Base-by-base conservation (phyloP, 495 filamentous ascomycete species). In the Niebla homalea region DNA sequence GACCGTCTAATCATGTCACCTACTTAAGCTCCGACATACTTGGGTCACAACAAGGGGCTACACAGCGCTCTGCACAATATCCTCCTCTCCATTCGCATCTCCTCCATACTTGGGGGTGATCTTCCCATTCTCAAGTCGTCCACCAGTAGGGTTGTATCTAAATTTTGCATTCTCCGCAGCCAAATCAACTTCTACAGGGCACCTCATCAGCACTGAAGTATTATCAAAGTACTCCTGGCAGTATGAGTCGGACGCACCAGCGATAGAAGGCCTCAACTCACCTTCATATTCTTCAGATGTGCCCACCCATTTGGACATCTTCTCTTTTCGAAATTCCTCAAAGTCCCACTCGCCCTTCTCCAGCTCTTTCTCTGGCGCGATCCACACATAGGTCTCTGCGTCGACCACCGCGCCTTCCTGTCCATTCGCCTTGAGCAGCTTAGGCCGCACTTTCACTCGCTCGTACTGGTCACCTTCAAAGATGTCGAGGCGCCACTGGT, bases 401-500 rank as follows among this genome's bases (percentile, higher is more conserved):
- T 75, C 68, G 15, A 78, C 74, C 50, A 78, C 76, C 19, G 65
- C 64, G 0, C 67, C 75, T 45, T 50, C 48, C 22, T 53, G 32
- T 29, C 54, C 44, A 43, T 66, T 60, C 10, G 68, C 69, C 2
- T 59, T 62, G 23, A 88, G 57, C 2, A 82, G 55, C 21, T 68
- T 71, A 21, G 81, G 81, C 6, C 63, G 70, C 5, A 96, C 85
- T 11, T 57, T 67, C 18, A 62, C 58, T 35, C 86, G 75, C 21
- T 70, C 62, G 60, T 97, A 98, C 58, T 87, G 73, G 0, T 45
- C 41, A 0, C 92, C 92, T 62, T 98, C 92, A 56, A 94, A 98
- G 8, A 66, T 60, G 56, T 97, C 89, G 2, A 98, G 73, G 6
- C 85, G 77, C 56, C 72, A 66, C 23, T 95, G 65, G 58, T 96